Base-by-base conservation (phyloP, 2,329 filamentous ascomycete species). In the Calonectria crousiana region DNA sequence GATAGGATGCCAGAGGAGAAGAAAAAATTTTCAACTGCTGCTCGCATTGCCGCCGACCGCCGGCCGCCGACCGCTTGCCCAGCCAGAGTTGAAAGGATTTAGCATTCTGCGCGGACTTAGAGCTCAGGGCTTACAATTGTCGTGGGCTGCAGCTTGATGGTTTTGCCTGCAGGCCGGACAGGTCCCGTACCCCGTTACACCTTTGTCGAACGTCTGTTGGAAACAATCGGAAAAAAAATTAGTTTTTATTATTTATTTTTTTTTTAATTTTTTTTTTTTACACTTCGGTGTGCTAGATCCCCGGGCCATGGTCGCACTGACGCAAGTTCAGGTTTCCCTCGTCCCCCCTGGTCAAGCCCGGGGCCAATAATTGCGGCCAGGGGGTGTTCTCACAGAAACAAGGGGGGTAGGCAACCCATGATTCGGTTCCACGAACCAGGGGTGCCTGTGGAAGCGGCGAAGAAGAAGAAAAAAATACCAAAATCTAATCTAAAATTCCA, bases 131-230 rank as follows among this genome's bases (percentile, higher is more conserved):
- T 38, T 58, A 65, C 58, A 78, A 77, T 77, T 62, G 32, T 52
- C 62, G 49, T 62, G 68, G 65, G 66, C 67, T 74, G 74, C 73
- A 73, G 67, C 64, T 62, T 56, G 77, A 78, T 65, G 64, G 56
- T 28, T 60, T 60, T 60, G 23, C 26, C 56, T 60, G 56, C 34
- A 38, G 34, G 32, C 56, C 56, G 34, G 56, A 60, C 32, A 60
- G 30, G 34, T 60, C 56, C 56, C 56, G n/a, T 60, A 60, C 34
- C 75, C 75, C 72, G 76, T 78, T 75, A 73, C 77, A 75, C 73
- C 72, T 75, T 69, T 60, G 53, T 58, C 62, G 65, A 38, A 60
- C 67, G 47, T 56, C 60, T 56, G 64, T 68, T 30, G 69, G 44
- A 38, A 60, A 60, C 56, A 32, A 23, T 67, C 41, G 62, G 26